Percentiles rank a stretch among this genome's conserved stretches.
Evolutionary conservation across 176 grass and related monocot species (phyloP).

Genomic region (Zoysia japonica): DNA sequence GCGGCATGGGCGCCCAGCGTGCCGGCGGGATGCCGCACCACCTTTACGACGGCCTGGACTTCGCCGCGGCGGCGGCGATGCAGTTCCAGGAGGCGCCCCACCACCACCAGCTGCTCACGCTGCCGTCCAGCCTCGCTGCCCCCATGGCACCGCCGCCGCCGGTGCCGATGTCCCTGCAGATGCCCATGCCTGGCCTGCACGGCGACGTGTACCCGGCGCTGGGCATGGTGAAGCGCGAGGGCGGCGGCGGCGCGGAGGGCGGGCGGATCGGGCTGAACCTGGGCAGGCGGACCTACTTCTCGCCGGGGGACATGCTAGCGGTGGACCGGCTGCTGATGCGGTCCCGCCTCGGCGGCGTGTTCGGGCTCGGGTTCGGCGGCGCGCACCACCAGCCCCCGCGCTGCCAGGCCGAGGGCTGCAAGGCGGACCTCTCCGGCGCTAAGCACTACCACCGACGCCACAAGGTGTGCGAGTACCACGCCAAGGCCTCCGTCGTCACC

Average conservation of each 20-base stretch:
- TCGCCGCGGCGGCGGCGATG: constrained; percentile 36
- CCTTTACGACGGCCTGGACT: constrained; percentile 44
- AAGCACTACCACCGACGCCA: constrained; percentile 98
- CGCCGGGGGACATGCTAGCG: constrained; percentile 56
- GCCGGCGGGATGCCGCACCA: constrained; percentile 21
- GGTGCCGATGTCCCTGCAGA: constrained; percentile 41
- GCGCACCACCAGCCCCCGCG: constrained; percentile 62
- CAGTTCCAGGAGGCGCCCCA: constrained; percentile 43
- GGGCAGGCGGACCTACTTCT: constrained; percentile 86
- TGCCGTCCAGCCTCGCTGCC: constrained; percentile 19
- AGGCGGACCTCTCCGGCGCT: constrained; percentile 75
- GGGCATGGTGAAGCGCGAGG: constrained; percentile 73
- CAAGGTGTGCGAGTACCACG: constrained; percentile 98
- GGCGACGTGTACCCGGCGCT: constrained; percentile 51
- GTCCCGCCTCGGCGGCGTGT: constrained; percentile 48
- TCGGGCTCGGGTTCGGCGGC: constrained; percentile 58
- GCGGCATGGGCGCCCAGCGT: constrained; percentile 1
- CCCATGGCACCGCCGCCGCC: constrained; percentile 40
- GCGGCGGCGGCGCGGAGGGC: neutral
- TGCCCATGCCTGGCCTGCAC: neutral
- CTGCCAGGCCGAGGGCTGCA: constrained; percentile 91
- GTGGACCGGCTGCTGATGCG: constrained; percentile 61
- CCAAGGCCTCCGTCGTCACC: constrained; percentile 81
- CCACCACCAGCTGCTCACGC: constrained; percentile 49
- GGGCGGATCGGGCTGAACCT: constrained; percentile 80